Percentiles rank a stretch among this genome's conserved stretches.
Conservation (phyloP, 805 yeast species). For the Candida methanosorbosa region DNA sequence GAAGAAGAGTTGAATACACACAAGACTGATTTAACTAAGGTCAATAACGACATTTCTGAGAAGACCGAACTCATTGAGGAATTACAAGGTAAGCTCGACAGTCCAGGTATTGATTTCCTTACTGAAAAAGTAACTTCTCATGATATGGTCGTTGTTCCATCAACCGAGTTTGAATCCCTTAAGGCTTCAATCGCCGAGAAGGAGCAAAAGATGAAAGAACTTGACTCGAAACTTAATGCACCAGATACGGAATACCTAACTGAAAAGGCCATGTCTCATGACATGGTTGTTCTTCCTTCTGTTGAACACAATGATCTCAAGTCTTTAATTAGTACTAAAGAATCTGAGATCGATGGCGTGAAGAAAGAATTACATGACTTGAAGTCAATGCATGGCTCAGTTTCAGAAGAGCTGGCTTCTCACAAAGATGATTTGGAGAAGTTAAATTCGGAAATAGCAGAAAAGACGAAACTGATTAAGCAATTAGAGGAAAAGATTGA, state of each 20-base stretch:
- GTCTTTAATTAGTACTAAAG: background rate
- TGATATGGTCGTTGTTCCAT: constrained; percentile 20
- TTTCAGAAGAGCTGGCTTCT: too few species aligned
- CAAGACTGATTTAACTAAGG: background rate
- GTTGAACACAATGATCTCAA: background rate
- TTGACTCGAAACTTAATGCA: background rate
- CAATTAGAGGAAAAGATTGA: background rate
- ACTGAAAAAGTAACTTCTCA: background rate
- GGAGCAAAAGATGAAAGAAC: background rate
- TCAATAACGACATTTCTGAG: background rate
- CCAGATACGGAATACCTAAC: constrained; percentile 5
- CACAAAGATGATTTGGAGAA: constrained; percentile 1
- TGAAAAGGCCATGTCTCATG: constrained; percentile 2
- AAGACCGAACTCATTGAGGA: background rate
- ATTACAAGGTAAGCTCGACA: constrained; percentile 8
- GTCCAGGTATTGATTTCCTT: constrained; percentile 23
- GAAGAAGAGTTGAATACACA: constrained; percentile 6
- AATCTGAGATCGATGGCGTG: constrained; percentile 1
- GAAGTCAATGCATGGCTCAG: constrained; percentile 2
- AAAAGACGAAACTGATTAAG: background rate
- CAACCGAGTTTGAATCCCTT: constrained; percentile 1
- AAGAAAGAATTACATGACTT: background rate
- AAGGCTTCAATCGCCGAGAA: background rate
- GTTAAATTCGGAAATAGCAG: background rate
- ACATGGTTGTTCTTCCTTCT: constrained; percentile 1